These are phyloP conservation scores for Stylonectria norvegica DNA, from an alignment of 2,329 filamentous ascomycete genomes.

Conservation along the genomic window DNA sequence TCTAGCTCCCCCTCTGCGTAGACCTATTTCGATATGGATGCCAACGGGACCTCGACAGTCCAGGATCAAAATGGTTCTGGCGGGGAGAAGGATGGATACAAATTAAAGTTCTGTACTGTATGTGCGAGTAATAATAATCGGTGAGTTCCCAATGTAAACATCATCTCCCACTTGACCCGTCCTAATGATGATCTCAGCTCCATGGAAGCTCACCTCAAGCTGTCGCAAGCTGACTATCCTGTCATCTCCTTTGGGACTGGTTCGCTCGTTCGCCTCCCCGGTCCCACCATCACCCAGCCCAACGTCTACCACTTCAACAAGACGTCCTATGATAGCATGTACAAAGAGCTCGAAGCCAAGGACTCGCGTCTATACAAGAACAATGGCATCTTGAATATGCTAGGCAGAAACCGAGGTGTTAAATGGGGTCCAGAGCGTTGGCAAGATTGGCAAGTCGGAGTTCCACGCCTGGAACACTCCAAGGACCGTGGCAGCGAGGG, in stretches of 20 bases:
- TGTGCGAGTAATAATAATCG: conserved; percentile 98
- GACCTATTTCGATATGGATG: conserved; percentile 36
- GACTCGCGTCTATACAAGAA: conserved; percentile 83
- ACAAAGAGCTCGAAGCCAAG: conserved; percentile 81
- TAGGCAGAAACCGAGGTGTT: conserved; percentile 83
- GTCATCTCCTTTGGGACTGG: conserved; percentile 98
- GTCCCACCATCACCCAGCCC: conserved; percentile 84
- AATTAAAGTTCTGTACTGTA: conserved; percentile 96
- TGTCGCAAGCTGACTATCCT: conserved; percentile 83
- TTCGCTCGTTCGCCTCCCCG: conserved; percentile 87
- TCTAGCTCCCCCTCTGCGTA: conserved; percentile 15
- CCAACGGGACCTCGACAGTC: conserved; percentile 37
- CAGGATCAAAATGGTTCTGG: conserved; percentile 42
- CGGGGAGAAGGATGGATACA: conserved; percentile 63
- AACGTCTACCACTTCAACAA: conserved; percentile 99
- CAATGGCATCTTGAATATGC: conserved; percentile 94
- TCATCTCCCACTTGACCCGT: conserved; percentile 3
- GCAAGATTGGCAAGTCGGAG: conserved; percentile 93
- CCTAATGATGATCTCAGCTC: conserved; percentile 25
- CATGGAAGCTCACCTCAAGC: conserved; percentile 96
- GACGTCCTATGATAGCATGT: conserved; percentile 93
- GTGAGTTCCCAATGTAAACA: conserved; percentile 42
- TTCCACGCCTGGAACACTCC: conserved; percentile 73
- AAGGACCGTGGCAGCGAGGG: conserved; percentile 75
- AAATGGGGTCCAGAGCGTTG: conserved; percentile 97